Evolutionary conservation across 2,329 filamentous ascomycete genomes (phyloP), one percentile per base, ranked within the genome.

Genomic region (Xylariaceae sp.): DNA sequence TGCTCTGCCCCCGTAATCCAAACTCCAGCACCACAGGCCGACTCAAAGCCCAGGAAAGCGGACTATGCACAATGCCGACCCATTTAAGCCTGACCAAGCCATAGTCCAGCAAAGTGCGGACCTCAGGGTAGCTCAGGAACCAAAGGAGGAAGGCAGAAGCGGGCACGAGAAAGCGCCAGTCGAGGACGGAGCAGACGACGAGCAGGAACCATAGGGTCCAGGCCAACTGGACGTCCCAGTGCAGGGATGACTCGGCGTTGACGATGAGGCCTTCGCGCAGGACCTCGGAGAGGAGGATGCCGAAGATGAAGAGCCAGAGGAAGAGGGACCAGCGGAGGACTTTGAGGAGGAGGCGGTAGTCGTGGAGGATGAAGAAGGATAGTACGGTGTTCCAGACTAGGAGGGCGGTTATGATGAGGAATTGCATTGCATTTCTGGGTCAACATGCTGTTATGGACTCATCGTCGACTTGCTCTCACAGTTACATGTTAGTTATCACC

Each of bases 131-230:
- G 5, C 18, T 17, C n/a, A 47, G 44, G 11, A 47, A 55, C 51
- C 50, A 61, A 1, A 59, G 17, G 10, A 58, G 55, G 8, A 65
- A 30, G 2, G 55, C 6, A 7, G 17, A 54, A 34, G 63, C 61
- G 9, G 61, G 63, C 1, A 65, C 17, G 4, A 67, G 59, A 37
- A 62, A 63, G n/a, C 60, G 60, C 63, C 61, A 65, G 57, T 65
- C 61, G 13, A 65, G 2, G 7, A 61, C 34, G 37, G 60, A 52
- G 8, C 18, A 17, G 17, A 50, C 51, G 34, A 67, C 61, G 5
- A 66, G 15, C 34, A 60, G 2, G 54, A 63, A 67, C 68, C 68
- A 71, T 2, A 53, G 4, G 8, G 61, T 56, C 67, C 66, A 68
- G 18, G 59, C 62, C 47, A 65, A 23, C 6, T 60, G 60, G 5